Percentiles rank a stretch among this genome's conserved stretches.
Conservation (phyloP, 495 filamentous ascomycete genomes). For the Penicillium daleae region DNA sequence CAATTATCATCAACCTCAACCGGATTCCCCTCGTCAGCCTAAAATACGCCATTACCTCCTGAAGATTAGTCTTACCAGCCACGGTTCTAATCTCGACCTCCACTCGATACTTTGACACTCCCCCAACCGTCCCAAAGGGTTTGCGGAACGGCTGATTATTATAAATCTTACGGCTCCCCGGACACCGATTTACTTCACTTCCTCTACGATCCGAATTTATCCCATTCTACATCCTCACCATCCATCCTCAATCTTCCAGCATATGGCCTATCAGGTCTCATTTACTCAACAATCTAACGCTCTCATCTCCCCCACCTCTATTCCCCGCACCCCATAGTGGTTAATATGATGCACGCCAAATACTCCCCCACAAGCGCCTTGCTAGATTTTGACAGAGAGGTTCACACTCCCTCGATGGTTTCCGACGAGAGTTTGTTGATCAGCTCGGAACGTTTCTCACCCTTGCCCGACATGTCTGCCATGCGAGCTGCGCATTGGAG, state of each 20-base stretch:
- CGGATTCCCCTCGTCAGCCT: neutral
- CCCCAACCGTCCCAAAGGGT: neutral
- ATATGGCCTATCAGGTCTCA: neutral
- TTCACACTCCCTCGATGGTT: neutral
- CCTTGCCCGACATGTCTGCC: constrained; percentile 7
- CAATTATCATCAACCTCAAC: neutral
- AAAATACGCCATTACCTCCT: neutral
- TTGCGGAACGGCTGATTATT: constrained; percentile 1
- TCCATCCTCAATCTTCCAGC: neutral
- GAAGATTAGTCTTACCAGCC: neutral
- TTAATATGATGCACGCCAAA: constrained; percentile 20
- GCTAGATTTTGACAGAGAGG: constrained; percentile 21
- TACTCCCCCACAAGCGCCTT: constrained; percentile 21
- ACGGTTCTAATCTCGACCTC: neutral
- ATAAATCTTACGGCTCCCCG: neutral
- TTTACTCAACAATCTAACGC: neutral
- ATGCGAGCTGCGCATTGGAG: constrained; percentile 10
- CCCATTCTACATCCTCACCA: neutral
- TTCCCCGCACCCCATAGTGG: neutral
- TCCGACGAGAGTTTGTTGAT: neutral
- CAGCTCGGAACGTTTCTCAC: neutral
- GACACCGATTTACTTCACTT: neutral
- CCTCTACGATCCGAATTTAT: neutral
- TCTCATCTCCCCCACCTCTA: neutral
- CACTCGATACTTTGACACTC: neutral